Percentiles rank a stretch among this genome's conserved stretches.
These are phyloP conservation scores for Rubroboletus pulcherrimus DNA, from an alignment of 768 basidiomycete species.

Conservation along the genomic window DNA sequence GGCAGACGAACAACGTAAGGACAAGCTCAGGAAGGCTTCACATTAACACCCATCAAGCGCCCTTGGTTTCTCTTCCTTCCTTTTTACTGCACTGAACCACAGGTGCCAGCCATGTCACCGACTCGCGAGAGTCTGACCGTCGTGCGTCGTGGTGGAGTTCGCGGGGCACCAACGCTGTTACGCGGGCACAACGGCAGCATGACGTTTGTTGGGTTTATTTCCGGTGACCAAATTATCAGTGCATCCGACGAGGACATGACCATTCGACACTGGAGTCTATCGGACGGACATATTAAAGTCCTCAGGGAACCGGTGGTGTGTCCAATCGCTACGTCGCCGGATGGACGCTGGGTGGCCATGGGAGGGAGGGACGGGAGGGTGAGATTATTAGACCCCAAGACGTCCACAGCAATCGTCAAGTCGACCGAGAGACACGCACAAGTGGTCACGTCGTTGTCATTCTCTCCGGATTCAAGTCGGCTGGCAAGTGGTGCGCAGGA, in stretches of 20 bases:
- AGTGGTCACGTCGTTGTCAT: conserved; percentile 12
- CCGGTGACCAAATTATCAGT: conserved; percentile 13
- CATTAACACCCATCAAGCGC: neutral
- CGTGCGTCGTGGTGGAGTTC: neutral
- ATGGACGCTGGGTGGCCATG: conserved; percentile 14
- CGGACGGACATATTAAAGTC: neutral
- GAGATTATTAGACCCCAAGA: conserved; percentile 4
- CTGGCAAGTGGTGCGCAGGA: conserved; percentile 18
- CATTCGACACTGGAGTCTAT: conserved; percentile 16
- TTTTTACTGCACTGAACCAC: neutral
- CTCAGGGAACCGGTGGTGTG: conserved; percentile 3
- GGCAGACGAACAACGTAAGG: neutral
- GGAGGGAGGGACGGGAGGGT: conserved; percentile 18
- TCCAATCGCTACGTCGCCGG: conserved; percentile 4
- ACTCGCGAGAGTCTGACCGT: neutral
- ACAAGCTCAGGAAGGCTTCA: too few species aligned
- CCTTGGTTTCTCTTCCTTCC: neutral
- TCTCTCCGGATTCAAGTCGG: conserved; percentile 16
- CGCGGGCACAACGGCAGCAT: conserved; percentile 12
- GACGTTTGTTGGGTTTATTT: conserved; percentile 18
- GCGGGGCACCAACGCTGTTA: conserved; percentile 1
- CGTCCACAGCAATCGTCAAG: neutral
- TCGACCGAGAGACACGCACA: conserved; percentile 2
- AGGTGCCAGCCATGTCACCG: conserved; percentile 1
- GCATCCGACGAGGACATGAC: conserved; percentile 17